phyloP scores from a whole-genome alignment of 495 filamentous ascomycete genomes.

The Chaetomium fimeti region DNA sequence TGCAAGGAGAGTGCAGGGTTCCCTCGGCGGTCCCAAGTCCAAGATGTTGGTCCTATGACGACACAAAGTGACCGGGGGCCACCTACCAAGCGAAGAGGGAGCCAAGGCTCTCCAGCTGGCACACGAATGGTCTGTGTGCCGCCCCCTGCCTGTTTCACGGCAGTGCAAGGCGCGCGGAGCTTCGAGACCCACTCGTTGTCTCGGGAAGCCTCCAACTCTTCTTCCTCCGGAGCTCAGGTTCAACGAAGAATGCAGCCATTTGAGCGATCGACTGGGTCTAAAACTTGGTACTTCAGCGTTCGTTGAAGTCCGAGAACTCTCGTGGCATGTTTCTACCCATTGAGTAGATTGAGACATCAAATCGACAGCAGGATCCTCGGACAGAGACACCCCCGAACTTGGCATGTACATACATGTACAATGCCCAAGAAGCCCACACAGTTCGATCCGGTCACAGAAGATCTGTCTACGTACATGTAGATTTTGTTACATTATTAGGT shows the following conservation, averaged over 20 bases:
- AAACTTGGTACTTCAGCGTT: background rate
- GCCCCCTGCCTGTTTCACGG: constrained; percentile 1
- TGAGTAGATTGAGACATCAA: too few relatives aligned
- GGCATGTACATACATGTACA: too few relatives aligned
- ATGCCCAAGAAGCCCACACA: too few relatives aligned
- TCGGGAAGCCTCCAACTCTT: background rate
- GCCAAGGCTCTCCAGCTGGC: constrained; percentile 7
- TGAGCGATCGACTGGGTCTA: background rate
- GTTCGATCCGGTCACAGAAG: too few relatives aligned
- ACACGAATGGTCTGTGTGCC: background rate
- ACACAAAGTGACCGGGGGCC: constrained; percentile 19
- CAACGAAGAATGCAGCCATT: background rate
- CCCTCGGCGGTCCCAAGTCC: constrained; percentile 17
- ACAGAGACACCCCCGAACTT: too few relatives aligned
- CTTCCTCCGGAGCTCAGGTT: too few relatives aligned
- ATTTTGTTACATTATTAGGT: too few relatives aligned
- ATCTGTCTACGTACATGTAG: too few relatives aligned
- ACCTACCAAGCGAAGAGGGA: background rate
- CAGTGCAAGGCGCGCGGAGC: background rate
- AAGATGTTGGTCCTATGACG: constrained; percentile 38
- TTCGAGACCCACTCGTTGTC: background rate
- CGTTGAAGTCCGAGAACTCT: background rate
- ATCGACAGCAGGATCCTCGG: too few relatives aligned
- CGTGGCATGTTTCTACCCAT: too few relatives aligned
- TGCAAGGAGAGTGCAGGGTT: constrained; percentile 10